Evolutionary conservation across 805 yeast species (phyloP), one percentile per base, ranked within the genome.

Genomic region (Candida bentonensis): DNA sequence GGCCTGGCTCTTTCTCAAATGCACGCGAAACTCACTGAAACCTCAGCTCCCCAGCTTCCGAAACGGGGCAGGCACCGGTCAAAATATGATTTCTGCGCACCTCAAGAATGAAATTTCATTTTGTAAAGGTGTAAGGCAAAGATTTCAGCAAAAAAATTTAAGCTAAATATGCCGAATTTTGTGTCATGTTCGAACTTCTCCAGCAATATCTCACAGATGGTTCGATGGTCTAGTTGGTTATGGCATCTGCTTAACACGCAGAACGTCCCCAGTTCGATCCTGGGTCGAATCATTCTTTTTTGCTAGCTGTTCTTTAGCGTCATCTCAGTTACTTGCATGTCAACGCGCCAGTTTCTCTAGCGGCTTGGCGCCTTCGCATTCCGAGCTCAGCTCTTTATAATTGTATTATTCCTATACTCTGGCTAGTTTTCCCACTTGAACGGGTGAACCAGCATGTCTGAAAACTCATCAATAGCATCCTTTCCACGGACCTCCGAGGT

Each of bases 231-330:
- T 87, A 87, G 96, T 87, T 69, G 96, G 96, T 87, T 78, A 88
- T 88, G 96, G 95, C 96, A 83, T 84, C 92, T 87, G 96, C 96
- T 85, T 88, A 86, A 88, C 96, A 88, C 96, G 96, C 95, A 86
- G 92, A 84, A 84, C 87, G 96, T 89, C 96, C 96, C 96, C 96
- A 87, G 96, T 89, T 89, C 96, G 96, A 89, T 86, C 96, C 96
- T 88, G 96, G 96, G 96, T 87, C 82, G 79, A 85, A 82, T 86
- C 96, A 87, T 54, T 61, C 61, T 61, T 69, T 67, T 17, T 4
- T 4, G 15, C 33, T 15, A 11, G 23, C 17, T 15, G 17, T 11
- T 42, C 21, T 9, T 25, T 27, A 11, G 7, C 27, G 11, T 9
- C 13, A 25, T 25, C 7, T 25, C 13, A 25, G 27, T 25, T 25